Base-by-base conservation (phyloP, 371 early-diverging fungal genomes). In the Mortierella sp. region DNA sequence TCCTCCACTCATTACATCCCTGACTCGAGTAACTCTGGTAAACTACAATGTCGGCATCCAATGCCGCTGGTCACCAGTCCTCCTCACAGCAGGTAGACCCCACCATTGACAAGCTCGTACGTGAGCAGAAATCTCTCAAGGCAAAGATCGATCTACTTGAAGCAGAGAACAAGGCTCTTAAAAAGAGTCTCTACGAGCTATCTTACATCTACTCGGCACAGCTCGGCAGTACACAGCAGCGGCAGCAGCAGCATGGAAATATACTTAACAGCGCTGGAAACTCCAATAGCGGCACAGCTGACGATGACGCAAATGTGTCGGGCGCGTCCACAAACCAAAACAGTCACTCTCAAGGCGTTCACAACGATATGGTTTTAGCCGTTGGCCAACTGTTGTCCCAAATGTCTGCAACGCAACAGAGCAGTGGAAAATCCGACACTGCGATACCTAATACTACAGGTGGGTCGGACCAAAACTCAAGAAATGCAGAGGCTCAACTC, bases 141-240 rank as follows among this genome's bases (percentile, higher is more conserved):
- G 91, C 90, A 70, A 93, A 92, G 74, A 91, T 94, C 12, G 95
- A 94, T 72, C 71, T 89, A 9, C 84, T 96, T 32, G 95, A 95
- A 69, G 93, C 93, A 72, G 96, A 96, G 77, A 96, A 95, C 83
- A 88, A 84, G 51, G 90, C 92, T 1, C 84, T 96, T 39, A 96
- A 96, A 62, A 95, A 96, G 83, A 92, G 92, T 40, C 90, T 96
- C 43, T 96, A 91, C 71, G 95, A 96, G 62, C 88, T 96, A 51
- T 94, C 95, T 16, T 90, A 90, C 30, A 86, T 92, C 45, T 95
- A 93, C 85, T 92, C 91, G 22, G 86, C 89, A 28, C 67, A 81
- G 6, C 37, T 76, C 28, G 83, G 76, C 32, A 47, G 59, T 47
- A 16, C 61, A 16, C 54, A 68, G 22, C 57, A 61, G 57, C 55